phyloP scores from a whole-genome alignment of 2,329 filamentous ascomycete genomes.

The Nemania sp. region DNA sequence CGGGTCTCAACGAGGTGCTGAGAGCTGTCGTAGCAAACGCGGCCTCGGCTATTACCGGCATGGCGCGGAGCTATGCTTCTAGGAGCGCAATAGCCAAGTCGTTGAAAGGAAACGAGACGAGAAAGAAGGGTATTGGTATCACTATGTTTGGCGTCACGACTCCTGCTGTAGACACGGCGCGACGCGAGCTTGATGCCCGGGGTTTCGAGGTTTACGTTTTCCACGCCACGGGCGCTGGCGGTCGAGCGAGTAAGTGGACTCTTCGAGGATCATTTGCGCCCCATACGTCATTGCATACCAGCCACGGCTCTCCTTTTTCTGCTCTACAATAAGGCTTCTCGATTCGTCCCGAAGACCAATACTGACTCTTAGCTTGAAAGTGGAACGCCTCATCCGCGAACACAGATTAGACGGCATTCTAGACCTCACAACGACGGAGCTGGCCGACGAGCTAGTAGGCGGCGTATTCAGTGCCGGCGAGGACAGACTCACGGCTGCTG shows the following conservation, averaged over 20 bases:
- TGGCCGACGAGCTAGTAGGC: conserved; percentile 72
- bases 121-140: conserved; percentile 66
- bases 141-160: conserved; percentile 84
- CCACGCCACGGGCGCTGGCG: conserved; percentile 77
- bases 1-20: conserved; percentile 72
- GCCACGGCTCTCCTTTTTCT: not conserved
- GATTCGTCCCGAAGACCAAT: not conserved
- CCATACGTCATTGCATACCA: not conserved
- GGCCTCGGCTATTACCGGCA: conserved; percentile 69
- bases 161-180: conserved; percentile 69
- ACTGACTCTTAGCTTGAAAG: conserved; percentile 20
- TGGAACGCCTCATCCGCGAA: conserved; percentile 73
- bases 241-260: conserved; percentile 61
- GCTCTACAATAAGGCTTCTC: not conserved
- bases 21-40: conserved; percentile 71
- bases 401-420: conserved; percentile 72
- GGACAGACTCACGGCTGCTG: conserved; percentile 67
- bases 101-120: conserved; percentile 37
- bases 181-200: conserved; percentile 60
- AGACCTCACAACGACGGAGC: conserved; percentile 78
- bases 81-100: conserved; percentile 17
- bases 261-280: not conserved
- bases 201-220: conserved; percentile 73
- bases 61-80: conserved; percentile 61
- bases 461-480: conserved; percentile 72